A percentile compares a stretch with the other conserved stretches of the same genome.
phyloP scores from a whole-genome alignment of 1,284 basidiomycete species.

The Pyrrhoderma lamaoense region DNA sequence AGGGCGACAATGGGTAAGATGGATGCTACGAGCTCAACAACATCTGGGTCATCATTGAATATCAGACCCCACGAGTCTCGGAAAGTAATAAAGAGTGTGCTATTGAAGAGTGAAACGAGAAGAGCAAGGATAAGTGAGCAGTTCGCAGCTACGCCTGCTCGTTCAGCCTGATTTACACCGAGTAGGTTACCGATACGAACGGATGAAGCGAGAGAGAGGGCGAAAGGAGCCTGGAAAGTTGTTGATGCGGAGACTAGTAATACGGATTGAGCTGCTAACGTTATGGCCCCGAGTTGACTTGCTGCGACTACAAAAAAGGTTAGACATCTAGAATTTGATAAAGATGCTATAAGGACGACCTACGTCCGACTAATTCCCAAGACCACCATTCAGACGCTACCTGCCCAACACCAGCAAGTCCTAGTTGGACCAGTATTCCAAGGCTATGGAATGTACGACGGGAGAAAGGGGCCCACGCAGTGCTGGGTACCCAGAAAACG shows the following conservation, averaged over 20 bases:
- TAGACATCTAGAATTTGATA: neutral
- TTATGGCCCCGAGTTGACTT: conserved; percentile 46
- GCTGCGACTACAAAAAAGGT: conserved; percentile 1
- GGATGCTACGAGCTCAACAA: conserved; percentile 43
- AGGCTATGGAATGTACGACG: conserved; percentile 62
- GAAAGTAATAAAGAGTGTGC: conserved; percentile 66
- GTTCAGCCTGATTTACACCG: conserved; percentile 60
- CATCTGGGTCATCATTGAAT: conserved; percentile 71
- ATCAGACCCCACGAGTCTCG: conserved; percentile 70
- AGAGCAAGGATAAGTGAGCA: conserved; percentile 58
- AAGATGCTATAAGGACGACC: conserved; percentile 25
- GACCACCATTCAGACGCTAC: conserved; percentile 86
- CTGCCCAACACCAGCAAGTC: conserved; percentile 65
- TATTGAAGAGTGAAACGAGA: conserved; percentile 49
- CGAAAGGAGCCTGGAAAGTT: conserved; percentile 81
- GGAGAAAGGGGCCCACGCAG: conserved; percentile 81
- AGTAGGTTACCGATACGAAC: conserved; percentile 85
- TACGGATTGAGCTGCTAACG: conserved; percentile 68
- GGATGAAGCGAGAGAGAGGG: conserved; percentile 73
- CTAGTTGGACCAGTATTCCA: conserved; percentile 67
- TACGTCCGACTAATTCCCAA: conserved; percentile 71
- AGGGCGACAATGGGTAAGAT: conserved; percentile 77
- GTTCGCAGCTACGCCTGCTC: conserved; percentile 59
- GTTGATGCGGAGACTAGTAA: conserved; percentile 68
- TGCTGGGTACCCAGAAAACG: conserved; percentile 63